Evolutionary conservation across 2,329 filamentous ascomycete species (phyloP).

Genomic region (Diplodia seriata): DNA sequence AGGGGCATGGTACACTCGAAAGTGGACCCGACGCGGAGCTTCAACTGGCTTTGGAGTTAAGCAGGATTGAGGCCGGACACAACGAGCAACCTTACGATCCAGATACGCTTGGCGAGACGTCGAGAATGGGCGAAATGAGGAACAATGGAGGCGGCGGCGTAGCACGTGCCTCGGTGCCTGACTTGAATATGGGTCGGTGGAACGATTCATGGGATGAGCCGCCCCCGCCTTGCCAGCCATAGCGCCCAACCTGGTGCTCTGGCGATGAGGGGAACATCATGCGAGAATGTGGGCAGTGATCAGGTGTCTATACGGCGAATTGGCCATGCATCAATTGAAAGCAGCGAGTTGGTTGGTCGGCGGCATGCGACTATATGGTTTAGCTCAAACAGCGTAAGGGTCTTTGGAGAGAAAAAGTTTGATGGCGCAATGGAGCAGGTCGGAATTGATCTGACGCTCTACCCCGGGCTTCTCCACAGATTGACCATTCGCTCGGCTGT

Average conservation of each 20-base stretch:
- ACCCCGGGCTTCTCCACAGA: conserved; percentile 25
- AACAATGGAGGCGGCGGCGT: neutral
- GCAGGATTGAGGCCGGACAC: conserved; percentile 2
- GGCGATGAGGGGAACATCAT: neutral
- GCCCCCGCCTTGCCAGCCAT: conserved; percentile 12
- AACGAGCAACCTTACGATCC: neutral
- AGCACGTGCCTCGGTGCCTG: conserved; percentile 1
- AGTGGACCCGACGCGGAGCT: conserved; percentile 5
- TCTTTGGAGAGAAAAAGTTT: neutral
- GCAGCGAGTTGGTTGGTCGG: conserved; percentile 12
- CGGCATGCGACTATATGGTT: neutral
- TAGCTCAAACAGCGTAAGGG: conserved; percentile 8
- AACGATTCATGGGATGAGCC: conserved; percentile 3
- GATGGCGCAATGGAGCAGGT: conserved; percentile 22
- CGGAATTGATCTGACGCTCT: conserved; percentile 21
- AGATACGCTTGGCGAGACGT: conserved; percentile 13
- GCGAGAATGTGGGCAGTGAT: neutral
- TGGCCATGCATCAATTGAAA: conserved; percentile 16
- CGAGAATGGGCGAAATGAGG: conserved; percentile 24
- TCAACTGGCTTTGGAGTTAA: conserved; percentile 4
- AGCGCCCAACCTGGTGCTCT: neutral
- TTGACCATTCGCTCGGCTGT: conserved; percentile 17
- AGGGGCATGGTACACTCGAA: neutral
- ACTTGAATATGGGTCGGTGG: conserved; percentile 1
- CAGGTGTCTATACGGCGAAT: neutral